Conservation (phyloP, 1,139 yeast species). For the Blastobotrys niveus region DNA sequence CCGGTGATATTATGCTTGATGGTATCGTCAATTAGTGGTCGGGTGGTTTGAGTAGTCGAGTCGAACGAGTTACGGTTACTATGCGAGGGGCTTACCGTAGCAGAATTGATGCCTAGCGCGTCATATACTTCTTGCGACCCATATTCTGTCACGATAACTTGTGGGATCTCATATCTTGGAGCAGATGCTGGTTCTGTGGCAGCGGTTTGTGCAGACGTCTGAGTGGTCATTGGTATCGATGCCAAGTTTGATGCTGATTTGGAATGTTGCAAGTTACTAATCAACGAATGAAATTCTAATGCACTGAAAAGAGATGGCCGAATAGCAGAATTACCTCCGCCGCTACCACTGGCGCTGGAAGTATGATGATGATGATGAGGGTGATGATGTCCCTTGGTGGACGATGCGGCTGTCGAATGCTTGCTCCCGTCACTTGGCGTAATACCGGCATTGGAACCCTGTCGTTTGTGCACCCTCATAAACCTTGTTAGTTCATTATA, state of each 20-base stretch:
- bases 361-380: too few species aligned
- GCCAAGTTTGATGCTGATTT: conserved; percentile 10
- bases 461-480: conserved; percentile 24
- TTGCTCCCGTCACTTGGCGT: neutral
- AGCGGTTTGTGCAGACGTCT: neutral
- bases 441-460: conserved; percentile 4
- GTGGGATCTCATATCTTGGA: conserved; percentile 15
- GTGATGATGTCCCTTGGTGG: conserved; percentile 2
- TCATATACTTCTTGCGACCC: conserved; percentile 13
- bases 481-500: conserved; percentile 28
- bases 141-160: conserved; percentile 17
- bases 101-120: conserved; percentile 8
- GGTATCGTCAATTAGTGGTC: neutral
- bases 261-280: conserved; percentile 21
- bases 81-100: neutral
- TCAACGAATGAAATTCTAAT: conserved; percentile 36
- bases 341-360: too few species aligned
- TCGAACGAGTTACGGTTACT: conserved; percentile 8
- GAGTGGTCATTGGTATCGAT: conserved; percentile 2
- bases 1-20: neutral
- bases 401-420: neutral
- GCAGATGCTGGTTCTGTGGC: neutral
- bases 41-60: neutral
- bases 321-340: conserved; percentile 24
- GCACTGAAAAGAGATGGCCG: conserved; percentile 44